These are phyloP conservation scores for Elsinoe ampelina DNA, from an alignment of 2,329 filamentous ascomycete genomes.

Conservation along the genomic window DNA sequence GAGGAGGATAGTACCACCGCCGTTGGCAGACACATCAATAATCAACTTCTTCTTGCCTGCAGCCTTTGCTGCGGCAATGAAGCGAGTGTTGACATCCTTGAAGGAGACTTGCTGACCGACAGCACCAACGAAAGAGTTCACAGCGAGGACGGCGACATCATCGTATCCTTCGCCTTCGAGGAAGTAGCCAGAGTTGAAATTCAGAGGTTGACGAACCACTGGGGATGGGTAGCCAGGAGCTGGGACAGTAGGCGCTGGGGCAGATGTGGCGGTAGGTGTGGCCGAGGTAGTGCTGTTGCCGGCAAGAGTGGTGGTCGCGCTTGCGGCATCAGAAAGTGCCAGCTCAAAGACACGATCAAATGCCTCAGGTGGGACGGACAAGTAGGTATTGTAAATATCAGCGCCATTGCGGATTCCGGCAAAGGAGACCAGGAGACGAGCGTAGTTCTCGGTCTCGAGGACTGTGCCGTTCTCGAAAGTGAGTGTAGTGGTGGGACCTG, in stretches of 20 bases:
- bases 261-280: slow-evolving; percentile 14
- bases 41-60: slow-evolving; percentile 52
- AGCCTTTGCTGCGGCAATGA: slow-evolving; percentile 36
- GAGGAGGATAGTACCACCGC: slow-evolving; percentile 50
- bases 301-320: slow-evolving; percentile 7
- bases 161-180: slow-evolving; percentile 36
- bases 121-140: slow-evolving; percentile 34
- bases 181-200: slow-evolving; percentile 40
- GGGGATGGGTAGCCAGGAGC: slow-evolving; percentile 37
- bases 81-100: slow-evolving; percentile 33
- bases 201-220: slow-evolving; percentile 31
- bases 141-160: slow-evolving; percentile 37
- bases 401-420: slow-evolving; percentile 34
- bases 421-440: slow-evolving; percentile 34
- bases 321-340: slow-evolving; percentile 15
- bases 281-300: slow-evolving; percentile 16
- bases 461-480: slow-evolving; percentile 38
- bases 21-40: slow-evolving; percentile 50
- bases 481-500: slow-evolving; percentile 35
- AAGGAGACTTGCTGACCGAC: slow-evolving; percentile 28
- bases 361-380: slow-evolving; percentile 19
- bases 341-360: slow-evolving; percentile 20
- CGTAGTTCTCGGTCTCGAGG: slow-evolving; percentile 34
- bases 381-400: slow-evolving; percentile 33
- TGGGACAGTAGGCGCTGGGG: slow-evolving; percentile 20